phyloP scores from a whole-genome alignment of 257 asterid species.

The Rhazya stricta region DNA sequence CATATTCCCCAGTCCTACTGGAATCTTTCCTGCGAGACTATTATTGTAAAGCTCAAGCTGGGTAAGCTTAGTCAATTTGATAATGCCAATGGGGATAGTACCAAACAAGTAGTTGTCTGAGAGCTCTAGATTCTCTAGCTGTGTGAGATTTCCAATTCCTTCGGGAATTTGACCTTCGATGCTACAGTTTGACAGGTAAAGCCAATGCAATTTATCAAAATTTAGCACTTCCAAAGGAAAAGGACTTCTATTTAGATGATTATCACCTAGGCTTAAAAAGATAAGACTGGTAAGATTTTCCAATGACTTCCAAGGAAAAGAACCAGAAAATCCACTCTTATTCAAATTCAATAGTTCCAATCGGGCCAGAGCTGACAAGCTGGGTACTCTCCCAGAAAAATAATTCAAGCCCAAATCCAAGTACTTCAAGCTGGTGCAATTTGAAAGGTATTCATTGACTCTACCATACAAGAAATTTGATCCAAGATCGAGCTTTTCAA shows the following conservation, averaged over 20 bases:
- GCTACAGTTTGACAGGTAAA: slow-evolving; percentile 36
- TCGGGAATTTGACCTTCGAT: slow-evolving; percentile 39
- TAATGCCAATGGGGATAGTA: slow-evolving; percentile 33
- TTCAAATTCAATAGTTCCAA: slow-evolving; percentile 31
- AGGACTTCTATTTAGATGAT: slow-evolving; percentile 24
- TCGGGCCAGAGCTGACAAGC: slow-evolving; percentile 26
- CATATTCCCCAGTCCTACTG: slow-evolving; percentile 34
- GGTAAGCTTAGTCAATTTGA: slow-evolving; percentile 27
- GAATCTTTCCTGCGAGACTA: slow-evolving; percentile 32
- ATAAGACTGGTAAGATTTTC: slow-evolving; percentile 31
- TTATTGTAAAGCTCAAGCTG: slow-evolving; percentile 40
- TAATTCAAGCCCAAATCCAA: slow-evolving; percentile 36
- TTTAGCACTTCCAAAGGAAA: slow-evolving; percentile 35
- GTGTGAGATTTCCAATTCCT: slow-evolving; percentile 40
- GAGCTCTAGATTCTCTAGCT: slow-evolving; percentile 41
- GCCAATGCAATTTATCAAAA: slow-evolving; percentile 35
- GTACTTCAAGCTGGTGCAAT: slow-evolving; percentile 31
- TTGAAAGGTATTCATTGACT: slow-evolving; percentile 23
- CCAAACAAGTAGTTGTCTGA: slow-evolving; percentile 29
- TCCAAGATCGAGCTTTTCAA: slow-evolving; percentile 32
- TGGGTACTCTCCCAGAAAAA: slow-evolving; percentile 34
- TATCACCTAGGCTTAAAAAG: slow-evolving; percentile 40
- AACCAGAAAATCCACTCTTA: slow-evolving; percentile 31
- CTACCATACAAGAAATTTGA: slow-evolving; percentile 28
- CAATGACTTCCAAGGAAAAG: slow-evolving; percentile 41